phyloP scores from a whole-genome alignment of 225 moss, liverwort and hornwort genomes.

The Takakia lepidozioides region DNA sequence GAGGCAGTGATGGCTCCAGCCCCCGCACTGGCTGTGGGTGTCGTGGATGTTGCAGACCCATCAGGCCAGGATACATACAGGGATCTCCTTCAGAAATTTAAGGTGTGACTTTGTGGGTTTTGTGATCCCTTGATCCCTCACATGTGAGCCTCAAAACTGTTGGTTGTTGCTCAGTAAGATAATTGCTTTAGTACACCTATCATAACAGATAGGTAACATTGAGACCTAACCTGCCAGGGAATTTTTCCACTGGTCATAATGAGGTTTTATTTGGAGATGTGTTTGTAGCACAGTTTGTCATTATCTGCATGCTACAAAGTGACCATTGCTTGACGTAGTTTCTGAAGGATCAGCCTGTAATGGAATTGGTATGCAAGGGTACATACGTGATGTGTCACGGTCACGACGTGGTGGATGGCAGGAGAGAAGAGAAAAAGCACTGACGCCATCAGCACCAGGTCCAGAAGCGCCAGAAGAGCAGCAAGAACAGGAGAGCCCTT shows the following conservation, averaged over 20 bases:
- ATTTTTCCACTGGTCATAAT: neutral
- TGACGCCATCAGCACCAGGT: slow-evolving; percentile 11
- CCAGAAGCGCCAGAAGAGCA: no score
- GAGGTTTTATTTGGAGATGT: neutral
- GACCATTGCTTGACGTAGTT: no score
- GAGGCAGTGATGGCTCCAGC: slow-evolving; percentile 29
- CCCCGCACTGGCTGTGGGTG: slow-evolving; percentile 29
- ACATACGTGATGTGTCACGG: no score
- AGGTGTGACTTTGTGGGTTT: slow-evolving; percentile 21
- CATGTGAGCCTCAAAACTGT: neutral
- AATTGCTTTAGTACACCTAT: neutral
- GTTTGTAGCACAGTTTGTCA: no score
- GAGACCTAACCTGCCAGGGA: neutral
- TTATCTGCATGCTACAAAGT: no score
- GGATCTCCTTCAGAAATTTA: slow-evolving; percentile 58
- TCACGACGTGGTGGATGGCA: no score
- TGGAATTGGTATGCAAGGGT: no score
- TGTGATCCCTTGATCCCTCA: neutral
- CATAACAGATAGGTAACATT: no score
- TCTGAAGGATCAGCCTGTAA: no score
- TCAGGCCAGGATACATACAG: slow-evolving; percentile 27
- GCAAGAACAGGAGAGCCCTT: no score
- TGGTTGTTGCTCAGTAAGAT: neutral
- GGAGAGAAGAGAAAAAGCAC: slow-evolving; percentile 32
- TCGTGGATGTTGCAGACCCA: slow-evolving; percentile 9